These are phyloP conservation scores for Ophiostoma triangulosporum DNA, from an alignment of 2,329 filamentous ascomycete genomes.

Conservation along the genomic window DNA sequence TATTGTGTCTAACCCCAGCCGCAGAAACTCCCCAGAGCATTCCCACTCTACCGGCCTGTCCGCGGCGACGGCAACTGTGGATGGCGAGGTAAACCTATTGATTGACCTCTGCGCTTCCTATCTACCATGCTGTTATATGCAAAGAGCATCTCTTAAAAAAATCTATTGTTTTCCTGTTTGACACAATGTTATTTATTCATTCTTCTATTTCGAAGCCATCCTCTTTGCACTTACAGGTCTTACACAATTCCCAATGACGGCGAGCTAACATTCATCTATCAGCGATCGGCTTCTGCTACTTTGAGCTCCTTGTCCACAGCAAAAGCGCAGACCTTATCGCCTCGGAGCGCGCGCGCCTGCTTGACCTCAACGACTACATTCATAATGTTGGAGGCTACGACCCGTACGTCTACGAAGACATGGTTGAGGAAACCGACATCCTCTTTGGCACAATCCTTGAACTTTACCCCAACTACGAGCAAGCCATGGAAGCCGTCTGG, in stretches of 20 bases:
- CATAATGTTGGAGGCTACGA: conserved; percentile 58
- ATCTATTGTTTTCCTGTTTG: too few relatives aligned
- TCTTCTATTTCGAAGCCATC: too few relatives aligned
- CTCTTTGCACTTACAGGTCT: too few relatives aligned
- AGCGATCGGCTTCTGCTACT: conserved; percentile 91
- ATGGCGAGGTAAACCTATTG: conserved; percentile 68
- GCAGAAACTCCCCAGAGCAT: conserved; percentile 67
- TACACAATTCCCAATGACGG: too few relatives aligned
- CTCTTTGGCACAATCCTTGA: conserved; percentile 51
- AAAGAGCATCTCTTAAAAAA: too few relatives aligned
- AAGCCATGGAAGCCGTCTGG: conserved; percentile 40
- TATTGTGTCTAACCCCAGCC: not conserved
- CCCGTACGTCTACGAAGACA: conserved; percentile 64
- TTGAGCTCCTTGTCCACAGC: conserved; percentile 64
- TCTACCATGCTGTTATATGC: too few relatives aligned
- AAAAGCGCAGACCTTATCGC: conserved; percentile 52
- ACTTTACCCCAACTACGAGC: conserved; percentile 45
- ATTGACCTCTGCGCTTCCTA: too few relatives aligned
- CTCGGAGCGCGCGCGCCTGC: conserved; percentile 59
- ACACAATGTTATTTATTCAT: too few relatives aligned
- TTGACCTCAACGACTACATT: conserved; percentile 56
- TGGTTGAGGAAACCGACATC: conserved; percentile 59
- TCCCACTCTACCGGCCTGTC: conserved; percentile 76
- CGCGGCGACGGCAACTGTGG: conserved; percentile 93
- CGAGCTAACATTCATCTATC: conserved; percentile 9